Conservation (phyloP, 1,284 basidiomycete genomes). For the Malassezia obtusa region DNA sequence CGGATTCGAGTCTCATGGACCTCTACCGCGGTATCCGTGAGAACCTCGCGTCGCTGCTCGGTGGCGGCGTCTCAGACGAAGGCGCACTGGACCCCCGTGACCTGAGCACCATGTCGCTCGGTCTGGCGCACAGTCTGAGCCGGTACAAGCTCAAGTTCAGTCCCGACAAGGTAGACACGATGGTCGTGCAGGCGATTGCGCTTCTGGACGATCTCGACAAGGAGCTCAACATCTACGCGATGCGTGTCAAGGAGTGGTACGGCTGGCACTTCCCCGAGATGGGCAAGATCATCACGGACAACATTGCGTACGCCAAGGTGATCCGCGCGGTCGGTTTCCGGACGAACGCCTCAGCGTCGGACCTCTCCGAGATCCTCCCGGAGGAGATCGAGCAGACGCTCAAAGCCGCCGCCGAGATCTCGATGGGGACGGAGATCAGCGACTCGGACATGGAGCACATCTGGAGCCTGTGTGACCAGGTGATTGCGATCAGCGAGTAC, state of each 20-base stretch:
- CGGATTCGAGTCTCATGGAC: slow-evolving; percentile 62
- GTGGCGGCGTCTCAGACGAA: slow-evolving; percentile 28
- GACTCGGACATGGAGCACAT: slow-evolving; percentile 91
- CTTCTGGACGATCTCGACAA: slow-evolving; percentile 96
- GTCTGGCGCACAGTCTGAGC: slow-evolving; percentile 89
- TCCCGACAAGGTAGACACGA: slow-evolving; percentile 97
- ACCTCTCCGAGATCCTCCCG: slow-evolving; percentile 79
- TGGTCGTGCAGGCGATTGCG: slow-evolving; percentile 99
- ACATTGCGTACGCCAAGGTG: slow-evolving; percentile 81
- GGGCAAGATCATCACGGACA: slow-evolving; percentile 95
- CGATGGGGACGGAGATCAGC: slow-evolving; percentile 97
- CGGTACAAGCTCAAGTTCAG: slow-evolving; percentile 99
- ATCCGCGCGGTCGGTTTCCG: slow-evolving; percentile 52
- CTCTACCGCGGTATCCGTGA: slow-evolving; percentile 90
- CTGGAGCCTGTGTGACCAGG: slow-evolving; percentile 87
- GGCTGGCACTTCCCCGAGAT: slow-evolving; percentile 99
- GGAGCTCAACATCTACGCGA: slow-evolving; percentile 97
- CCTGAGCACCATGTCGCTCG: slow-evolving; percentile 91
- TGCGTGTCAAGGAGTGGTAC: slow-evolving; percentile 99
- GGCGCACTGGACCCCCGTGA: slow-evolving; percentile 60
- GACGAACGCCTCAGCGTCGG: slow-evolving; percentile 76
- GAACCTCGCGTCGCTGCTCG: slow-evolving; percentile 72
- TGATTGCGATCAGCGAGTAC: slow-evolving; percentile 89
- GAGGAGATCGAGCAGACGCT: slow-evolving; percentile 71
- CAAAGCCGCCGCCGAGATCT: slow-evolving; percentile 84